Conservation (phyloP, 495 filamentous ascomycete species). For the Friedmanniomyces simplex region DNA sequence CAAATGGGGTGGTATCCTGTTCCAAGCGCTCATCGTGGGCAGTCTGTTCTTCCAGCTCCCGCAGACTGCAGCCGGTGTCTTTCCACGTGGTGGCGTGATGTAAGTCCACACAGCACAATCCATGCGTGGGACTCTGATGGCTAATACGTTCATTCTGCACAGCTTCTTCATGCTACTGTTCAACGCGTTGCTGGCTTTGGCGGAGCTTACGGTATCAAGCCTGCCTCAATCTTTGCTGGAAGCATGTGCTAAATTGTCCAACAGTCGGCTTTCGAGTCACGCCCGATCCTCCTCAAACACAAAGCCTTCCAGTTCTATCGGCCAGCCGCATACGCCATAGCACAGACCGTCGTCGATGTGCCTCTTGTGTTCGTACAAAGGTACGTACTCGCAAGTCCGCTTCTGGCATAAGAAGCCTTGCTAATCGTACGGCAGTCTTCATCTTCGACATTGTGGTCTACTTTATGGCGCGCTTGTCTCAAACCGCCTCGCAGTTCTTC, state of each 20-base stretch:
- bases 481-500: slow-evolving; percentile 73
- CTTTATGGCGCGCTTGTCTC: slow-evolving; percentile 60
- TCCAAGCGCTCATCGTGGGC: slow-evolving; percentile 67
- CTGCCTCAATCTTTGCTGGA: too few relatives aligned
- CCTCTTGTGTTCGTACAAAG: slow-evolving; percentile 61
- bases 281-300: slow-evolving; percentile 72
- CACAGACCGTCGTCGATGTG: slow-evolving; percentile 64
- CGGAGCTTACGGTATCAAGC: slow-evolving; percentile 68
- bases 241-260: too few relatives aligned
- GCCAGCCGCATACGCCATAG: slow-evolving; percentile 67
- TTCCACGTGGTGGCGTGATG: slow-evolving; percentile 44
- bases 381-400: too few relatives aligned
- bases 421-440: too few relatives aligned
- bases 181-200: slow-evolving; percentile 67
- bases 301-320: slow-evolving; percentile 78
- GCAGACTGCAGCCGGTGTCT: slow-evolving; percentile 43
- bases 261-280: slow-evolving; percentile 54
- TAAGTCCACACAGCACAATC: too few relatives aligned
- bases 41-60: slow-evolving; percentile 56
- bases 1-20: slow-evolving; percentile 52
- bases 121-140: too few relatives aligned
- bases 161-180: slow-evolving; percentile 74
- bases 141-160: too few relatives aligned
- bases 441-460: slow-evolving; percentile 70
- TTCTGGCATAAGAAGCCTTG: too few relatives aligned